Conservation (phyloP, 208 protist species). For the Leishmania amazonensis region DNA sequence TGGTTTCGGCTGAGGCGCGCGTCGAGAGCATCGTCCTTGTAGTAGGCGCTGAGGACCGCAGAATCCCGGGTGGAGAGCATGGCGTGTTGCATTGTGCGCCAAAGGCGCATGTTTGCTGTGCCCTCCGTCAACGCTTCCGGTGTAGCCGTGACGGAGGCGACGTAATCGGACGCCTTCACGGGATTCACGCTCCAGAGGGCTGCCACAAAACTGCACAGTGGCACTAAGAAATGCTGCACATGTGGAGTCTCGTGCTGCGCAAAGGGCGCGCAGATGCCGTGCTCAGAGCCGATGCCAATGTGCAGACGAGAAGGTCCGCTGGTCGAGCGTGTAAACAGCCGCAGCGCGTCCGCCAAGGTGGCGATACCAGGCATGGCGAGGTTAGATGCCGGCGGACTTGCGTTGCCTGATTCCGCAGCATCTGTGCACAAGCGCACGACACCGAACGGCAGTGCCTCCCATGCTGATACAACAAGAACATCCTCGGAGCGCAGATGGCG, state of each 20-base stretch:
- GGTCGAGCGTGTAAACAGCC: slow-evolving; percentile 14
- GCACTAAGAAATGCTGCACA: slow-evolving; percentile 35
- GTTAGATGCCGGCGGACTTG: not conserved
- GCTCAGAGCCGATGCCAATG: slow-evolving; percentile 54
- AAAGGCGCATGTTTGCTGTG: slow-evolving; percentile 54
- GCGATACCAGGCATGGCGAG: slow-evolving; percentile 2
- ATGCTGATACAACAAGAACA: slow-evolving; percentile 64
- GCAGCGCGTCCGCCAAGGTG: slow-evolving; percentile 27
- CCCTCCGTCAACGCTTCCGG: slow-evolving; percentile 8
- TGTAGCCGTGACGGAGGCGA: slow-evolving; percentile 37
- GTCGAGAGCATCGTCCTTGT: slow-evolving; percentile 51
- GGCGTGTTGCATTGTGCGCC: slow-evolving; percentile 78
- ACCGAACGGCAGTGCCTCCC: slow-evolving; percentile 50
- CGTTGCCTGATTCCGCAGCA: not conserved
- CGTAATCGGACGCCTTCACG: slow-evolving; percentile 40
- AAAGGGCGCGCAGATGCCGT: slow-evolving; percentile 28
- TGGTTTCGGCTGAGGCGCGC: slow-evolving; percentile 68
- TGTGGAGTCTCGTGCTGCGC: slow-evolving; percentile 33
- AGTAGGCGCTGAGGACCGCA: slow-evolving; percentile 60
- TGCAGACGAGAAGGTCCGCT: slow-evolving; percentile 15
- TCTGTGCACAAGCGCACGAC: slow-evolving; percentile 30
- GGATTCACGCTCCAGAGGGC: slow-evolving; percentile 77
- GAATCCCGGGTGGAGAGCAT: slow-evolving; percentile 88
- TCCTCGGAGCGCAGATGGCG: slow-evolving; percentile 41
- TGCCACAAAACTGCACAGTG: slow-evolving; percentile 54